Evolutionary conservation across 495 filamentous ascomycete genomes (phyloP).

Genomic region (Penicillium soppii): DNA sequence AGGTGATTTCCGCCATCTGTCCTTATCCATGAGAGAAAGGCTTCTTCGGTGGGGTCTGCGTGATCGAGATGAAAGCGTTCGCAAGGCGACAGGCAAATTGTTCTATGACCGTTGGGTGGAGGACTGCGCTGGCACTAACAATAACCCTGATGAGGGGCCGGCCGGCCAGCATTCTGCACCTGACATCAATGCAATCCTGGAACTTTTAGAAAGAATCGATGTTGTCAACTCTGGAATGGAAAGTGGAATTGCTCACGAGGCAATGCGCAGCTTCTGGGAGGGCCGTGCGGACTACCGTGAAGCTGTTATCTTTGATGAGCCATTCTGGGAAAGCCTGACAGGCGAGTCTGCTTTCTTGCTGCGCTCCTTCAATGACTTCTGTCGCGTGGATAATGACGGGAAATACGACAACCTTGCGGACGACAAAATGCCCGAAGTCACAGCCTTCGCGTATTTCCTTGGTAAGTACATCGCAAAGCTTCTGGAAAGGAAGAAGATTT

Average conservation of each 20-base stretch:
- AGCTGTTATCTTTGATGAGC: constrained; percentile 74
- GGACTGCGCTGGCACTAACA: constrained; percentile 72
- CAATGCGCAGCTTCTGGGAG: constrained; percentile 95
- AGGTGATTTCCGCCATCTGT: constrained; percentile 94
- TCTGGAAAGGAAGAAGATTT: constrained; percentile 62
- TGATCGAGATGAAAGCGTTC: constrained; percentile 91
- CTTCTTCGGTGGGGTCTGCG: constrained; percentile 92
- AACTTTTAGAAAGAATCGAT: constrained; percentile 92
- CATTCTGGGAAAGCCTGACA: constrained; percentile 82
- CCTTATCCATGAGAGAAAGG: constrained; percentile 93
- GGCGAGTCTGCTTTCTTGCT: constrained; percentile 86
- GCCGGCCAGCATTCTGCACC: constrained; percentile 55
- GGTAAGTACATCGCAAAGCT: constrained; percentile 75
- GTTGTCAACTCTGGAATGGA: constrained; percentile 86
- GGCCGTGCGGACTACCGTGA: constrained; percentile 89
- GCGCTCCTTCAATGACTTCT: constrained; percentile 92
- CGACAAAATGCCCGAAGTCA: constrained; percentile 94
- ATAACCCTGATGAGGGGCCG: constrained; percentile 44
- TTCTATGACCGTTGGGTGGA: constrained; percentile 97
- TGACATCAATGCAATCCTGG: constrained; percentile 73
- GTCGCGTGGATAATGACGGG: constrained; percentile 64
- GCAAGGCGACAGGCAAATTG: constrained; percentile 83
- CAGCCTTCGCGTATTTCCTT: constrained; percentile 78
- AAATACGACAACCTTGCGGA: constrained; percentile 73
- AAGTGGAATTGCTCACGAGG: constrained; percentile 84